Evolutionary conservation across 1,139 yeast species (phyloP), one percentile per base, ranked within the genome.

Genomic region (Kluyveromyces marxianus): DNA sequence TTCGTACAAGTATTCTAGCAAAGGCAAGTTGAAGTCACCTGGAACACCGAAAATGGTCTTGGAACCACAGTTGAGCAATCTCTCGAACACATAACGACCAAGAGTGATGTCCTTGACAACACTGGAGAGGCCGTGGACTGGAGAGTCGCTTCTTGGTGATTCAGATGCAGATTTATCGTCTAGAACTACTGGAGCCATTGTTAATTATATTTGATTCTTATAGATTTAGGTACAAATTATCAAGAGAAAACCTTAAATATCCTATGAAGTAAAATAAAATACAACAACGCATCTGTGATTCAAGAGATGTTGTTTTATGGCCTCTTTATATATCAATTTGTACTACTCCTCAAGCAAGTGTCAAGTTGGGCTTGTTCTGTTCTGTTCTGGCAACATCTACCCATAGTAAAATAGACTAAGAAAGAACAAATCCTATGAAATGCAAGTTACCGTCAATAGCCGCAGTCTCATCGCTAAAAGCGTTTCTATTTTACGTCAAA

Each of bases 1-100:
- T 10, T 51, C 56, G 55, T 76, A 75, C 38, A 80, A 63, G 53
- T 78, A 76, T 57, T 80, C 85, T 45, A 80, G 62, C 21, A 79
- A 63, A 7, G 69, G 66, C 52, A 80, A 65, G 58, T 79, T 79
- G 67, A 77, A 80, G 57, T 80, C 85, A 34, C 83, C 83, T 7
- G 83, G 75, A 24, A 71, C 75, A 44, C 75, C 75, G 56, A 70
- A 71, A 1, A 63, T 51, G 0, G 64, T 57, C 46, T 59, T 62
- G 7, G 62, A 54, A 26, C 64, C 64, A n/a, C 52, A 46, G 10
- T 56, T 46, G 37, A 63, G 45, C 35, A 62, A 37, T 46, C 64
- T 54, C 42, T 54, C 53, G 41, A 60, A 60, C 7, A 62, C 14
- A 44, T 60, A 60, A 35, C 57, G 59, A 8, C 74, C 75, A 54